Conservation (phyloP, 345 rosid species). For the Toxicodendron radicans region DNA sequence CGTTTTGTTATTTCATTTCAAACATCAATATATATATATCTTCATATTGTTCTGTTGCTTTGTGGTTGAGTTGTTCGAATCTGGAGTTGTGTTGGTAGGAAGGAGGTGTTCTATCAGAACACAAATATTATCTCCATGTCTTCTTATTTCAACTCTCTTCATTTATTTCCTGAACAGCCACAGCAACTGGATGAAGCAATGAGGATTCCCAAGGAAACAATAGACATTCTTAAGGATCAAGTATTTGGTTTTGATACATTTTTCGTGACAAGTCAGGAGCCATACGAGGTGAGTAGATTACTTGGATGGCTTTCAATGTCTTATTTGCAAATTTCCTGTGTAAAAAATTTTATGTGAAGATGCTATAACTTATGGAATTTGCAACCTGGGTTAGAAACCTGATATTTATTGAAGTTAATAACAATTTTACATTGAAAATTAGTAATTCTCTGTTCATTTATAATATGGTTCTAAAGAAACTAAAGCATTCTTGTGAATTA, state of each 20-base stretch:
- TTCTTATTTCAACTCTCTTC: conserved; percentile 20
- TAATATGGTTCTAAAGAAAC: conserved; percentile 11
- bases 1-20: too few relatives aligned
- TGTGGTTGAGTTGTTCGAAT: too few relatives aligned
- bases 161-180: conserved; percentile 50
- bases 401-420: neutral
- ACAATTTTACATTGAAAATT: neutral
- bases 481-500: neutral
- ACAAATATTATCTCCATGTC: conserved; percentile 13
- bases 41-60: too few relatives aligned
- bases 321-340: neutral
- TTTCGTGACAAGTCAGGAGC: conserved; percentile 95
- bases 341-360: conserved; percentile 13
- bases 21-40: too few relatives aligned
- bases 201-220: conserved; percentile 81
- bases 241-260: conserved; percentile 95
- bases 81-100: too few relatives aligned
- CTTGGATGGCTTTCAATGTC: neutral
- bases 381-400: conserved; percentile 1
- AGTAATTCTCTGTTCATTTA: neutral
- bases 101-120: too few relatives aligned
- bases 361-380: conserved; percentile 10
- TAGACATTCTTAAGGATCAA: conserved; percentile 83
- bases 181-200: conserved; percentile 69
- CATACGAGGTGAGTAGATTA: conserved; percentile 71